Conservation (phyloP, 31 red algal species). For the Asparagopsis taxiformis region DNA sequence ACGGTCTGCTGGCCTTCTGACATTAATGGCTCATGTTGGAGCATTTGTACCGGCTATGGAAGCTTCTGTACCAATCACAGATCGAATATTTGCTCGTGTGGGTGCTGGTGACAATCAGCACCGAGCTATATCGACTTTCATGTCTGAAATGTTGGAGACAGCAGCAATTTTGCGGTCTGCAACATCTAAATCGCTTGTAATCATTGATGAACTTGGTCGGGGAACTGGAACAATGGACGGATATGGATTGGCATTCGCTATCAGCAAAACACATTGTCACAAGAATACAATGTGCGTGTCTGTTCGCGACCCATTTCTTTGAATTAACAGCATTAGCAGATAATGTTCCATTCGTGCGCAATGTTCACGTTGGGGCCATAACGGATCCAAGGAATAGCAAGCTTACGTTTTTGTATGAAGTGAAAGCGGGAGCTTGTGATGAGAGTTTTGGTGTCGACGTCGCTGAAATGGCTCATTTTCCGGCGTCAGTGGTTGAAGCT, state of each 20-base stretch:
- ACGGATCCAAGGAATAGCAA: constrained; percentile 38
- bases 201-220: constrained; percentile 97
- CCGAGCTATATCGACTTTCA: constrained; percentile 94
- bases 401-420: constrained; percentile 91
- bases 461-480: constrained; percentile 95
- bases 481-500: constrained; percentile 57
- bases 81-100: constrained; percentile 92
- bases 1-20: constrained; percentile 83
- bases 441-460: constrained; percentile 97
- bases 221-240: constrained; percentile 93
- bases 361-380: constrained; percentile 82
- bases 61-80: constrained; percentile 76
- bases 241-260: constrained; percentile 89
- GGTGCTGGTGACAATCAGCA: constrained; percentile 94
- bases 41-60: constrained; percentile 78
- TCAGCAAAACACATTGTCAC: constrained; percentile 76
- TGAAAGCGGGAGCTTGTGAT: constrained; percentile 83
- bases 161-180: constrained; percentile 88
- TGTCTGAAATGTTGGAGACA: constrained; percentile 99
- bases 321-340: constrained; percentile 80
- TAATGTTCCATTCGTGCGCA: constrained; percentile 58
- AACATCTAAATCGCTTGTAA: constrained; percentile 78
- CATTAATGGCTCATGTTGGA: constrained; percentile 93
- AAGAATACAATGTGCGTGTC: constrained; percentile 52
- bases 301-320: constrained; percentile 99